Percentiles rank a stretch among this genome's conserved stretches.
These are phyloP conservation scores for Carallia pectinifolia DNA, from an alignment of 345 rosid genomes.

Conservation along the genomic window DNA sequence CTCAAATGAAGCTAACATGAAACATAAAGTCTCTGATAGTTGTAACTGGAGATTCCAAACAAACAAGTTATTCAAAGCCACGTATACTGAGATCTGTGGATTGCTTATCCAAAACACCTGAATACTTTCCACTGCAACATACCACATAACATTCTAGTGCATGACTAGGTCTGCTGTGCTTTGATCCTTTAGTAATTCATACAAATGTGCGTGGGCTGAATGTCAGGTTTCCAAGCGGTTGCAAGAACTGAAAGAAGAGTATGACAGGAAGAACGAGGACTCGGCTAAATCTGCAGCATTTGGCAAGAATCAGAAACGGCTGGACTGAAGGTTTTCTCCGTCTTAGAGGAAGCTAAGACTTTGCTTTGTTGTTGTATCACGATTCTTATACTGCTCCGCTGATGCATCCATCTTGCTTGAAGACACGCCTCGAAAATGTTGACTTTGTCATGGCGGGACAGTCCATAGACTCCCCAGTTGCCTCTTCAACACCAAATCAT, in stretches of 20 bases:
- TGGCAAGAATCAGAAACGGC: constrained; percentile 15
- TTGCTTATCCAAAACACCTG: too few relatives aligned
- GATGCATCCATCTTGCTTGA: background rate
- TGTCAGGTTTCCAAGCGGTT: constrained; percentile 71
- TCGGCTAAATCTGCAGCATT: constrained; percentile 28
- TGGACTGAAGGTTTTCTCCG: constrained; percentile 10
- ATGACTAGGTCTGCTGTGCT: background rate
- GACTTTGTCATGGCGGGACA: background rate
- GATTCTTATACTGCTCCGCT: constrained; percentile 1
- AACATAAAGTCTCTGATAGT: background rate
- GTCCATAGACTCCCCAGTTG: background rate
- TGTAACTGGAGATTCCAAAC: too few relatives aligned
- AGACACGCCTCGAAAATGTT: background rate
- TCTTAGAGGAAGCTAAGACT: background rate
- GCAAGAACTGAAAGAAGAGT: constrained; percentile 59
- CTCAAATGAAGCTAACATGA: too few relatives aligned
- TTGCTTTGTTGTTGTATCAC: background rate
- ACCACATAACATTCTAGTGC: too few relatives aligned
- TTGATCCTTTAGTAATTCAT: background rate
- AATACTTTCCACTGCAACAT: too few relatives aligned
- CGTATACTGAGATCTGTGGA: too few relatives aligned
- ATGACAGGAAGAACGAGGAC: constrained; percentile 50
- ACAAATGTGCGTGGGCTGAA: background rate
- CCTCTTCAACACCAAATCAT: background rate
- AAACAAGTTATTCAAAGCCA: too few relatives aligned